These are phyloP conservation scores for Cyclocybe aegerita DNA, from an alignment of 768 basidiomycete genomes.

Conservation along the genomic window DNA sequence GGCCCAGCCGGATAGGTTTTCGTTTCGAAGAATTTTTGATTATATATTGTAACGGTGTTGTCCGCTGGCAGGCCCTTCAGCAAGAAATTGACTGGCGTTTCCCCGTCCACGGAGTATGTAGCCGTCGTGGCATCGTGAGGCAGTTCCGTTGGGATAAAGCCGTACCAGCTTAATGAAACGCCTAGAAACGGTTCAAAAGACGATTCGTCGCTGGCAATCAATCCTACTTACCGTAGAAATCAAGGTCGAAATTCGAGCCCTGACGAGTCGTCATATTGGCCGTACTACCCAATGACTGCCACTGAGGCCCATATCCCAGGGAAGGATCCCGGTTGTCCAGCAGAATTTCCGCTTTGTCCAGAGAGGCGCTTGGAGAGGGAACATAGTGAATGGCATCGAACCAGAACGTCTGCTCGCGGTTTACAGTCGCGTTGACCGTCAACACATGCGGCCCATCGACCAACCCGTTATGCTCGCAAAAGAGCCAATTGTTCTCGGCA, in stretches of 20 bases:
- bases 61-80: slow-evolving; percentile 17
- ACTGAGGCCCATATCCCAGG: slow-evolving; percentile 19
- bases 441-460: slow-evolving; percentile 23
- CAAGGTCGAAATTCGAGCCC: slow-evolving; percentile 15
- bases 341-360: slow-evolving; percentile 15
- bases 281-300: slow-evolving; percentile 15
- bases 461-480: slow-evolving; percentile 19
- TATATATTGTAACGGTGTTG: slow-evolving; percentile 11
- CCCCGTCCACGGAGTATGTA: slow-evolving; percentile 21
- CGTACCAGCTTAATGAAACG: slow-evolving; percentile 24
- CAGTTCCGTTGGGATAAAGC: slow-evolving; percentile 17
- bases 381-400: slow-evolving; percentile 26
- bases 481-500: slow-evolving; percentile 24
- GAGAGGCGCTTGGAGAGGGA: slow-evolving; percentile 17
- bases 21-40: slow-evolving; percentile 26
- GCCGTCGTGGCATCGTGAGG: slow-evolving; percentile 16
- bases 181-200: slow-evolving; percentile 6
- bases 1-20: slow-evolving; percentile 13
- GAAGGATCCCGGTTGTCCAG: slow-evolving; percentile 19
- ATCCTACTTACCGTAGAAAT: slow-evolving; percentile 20
- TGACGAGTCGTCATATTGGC: slow-evolving; percentile 17
- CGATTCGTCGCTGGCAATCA: background rate
- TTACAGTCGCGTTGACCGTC: slow-evolving; percentile 20
- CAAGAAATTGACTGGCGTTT: slow-evolving; percentile 13
- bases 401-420: slow-evolving; percentile 23